Evolutionary conservation across 805 yeast species (phyloP).

Genomic region (Metschnikowia lachancei): DNA sequence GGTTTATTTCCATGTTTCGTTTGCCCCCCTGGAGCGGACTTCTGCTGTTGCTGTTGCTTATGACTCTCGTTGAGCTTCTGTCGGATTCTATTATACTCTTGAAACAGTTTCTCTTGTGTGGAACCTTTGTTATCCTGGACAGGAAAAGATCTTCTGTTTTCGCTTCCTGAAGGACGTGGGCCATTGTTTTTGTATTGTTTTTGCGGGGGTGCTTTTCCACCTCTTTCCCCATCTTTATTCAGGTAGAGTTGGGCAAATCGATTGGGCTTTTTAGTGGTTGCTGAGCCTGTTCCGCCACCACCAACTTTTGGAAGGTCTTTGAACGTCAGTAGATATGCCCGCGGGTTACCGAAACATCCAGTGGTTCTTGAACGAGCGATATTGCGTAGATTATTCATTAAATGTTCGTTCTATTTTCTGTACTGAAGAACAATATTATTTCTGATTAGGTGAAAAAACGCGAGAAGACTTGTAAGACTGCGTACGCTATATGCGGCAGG

Average conservation of each 20-base stretch:
- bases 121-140: background rate
- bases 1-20: background rate
- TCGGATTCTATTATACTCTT: conserved; percentile 20
- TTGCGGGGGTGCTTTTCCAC: background rate
- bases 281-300: background rate
- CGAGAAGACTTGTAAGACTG: conserved; percentile 3
- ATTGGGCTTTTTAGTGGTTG: conserved; percentile 23
- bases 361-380: background rate
- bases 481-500: background rate
- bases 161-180: background rate
- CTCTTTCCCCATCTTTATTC: conserved; percentile 5
- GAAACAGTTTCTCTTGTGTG: conserved; percentile 12
- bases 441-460: background rate
- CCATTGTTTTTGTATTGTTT: background rate
- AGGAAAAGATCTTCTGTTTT: background rate
- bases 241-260: conserved; percentile 34
- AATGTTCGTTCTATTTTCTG: background rate
- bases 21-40: conserved; percentile 1
- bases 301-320: conserved; percentile 31
- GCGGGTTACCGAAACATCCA: background rate
- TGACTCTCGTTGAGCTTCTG: conserved; percentile 20
- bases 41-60: conserved; percentile 14
- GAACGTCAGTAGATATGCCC: conserved; percentile 17
- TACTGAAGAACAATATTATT: background rate
- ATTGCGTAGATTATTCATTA: conserved; percentile 4